Evolutionary conservation across 1,139 yeast species (phyloP).

Genomic region (Hyphopichia fennica): DNA sequence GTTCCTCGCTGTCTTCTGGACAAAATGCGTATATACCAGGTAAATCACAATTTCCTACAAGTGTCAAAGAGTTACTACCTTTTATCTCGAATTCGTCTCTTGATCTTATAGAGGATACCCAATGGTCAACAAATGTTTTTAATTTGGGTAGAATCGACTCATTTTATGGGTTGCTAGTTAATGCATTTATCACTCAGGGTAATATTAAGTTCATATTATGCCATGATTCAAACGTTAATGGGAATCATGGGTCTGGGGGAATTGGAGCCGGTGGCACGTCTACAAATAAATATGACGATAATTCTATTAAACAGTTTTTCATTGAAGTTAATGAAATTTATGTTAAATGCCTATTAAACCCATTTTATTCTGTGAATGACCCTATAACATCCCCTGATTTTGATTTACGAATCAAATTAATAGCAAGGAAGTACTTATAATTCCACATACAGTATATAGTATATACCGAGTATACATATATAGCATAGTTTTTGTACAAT

Average conservation of each 20-base stretch:
- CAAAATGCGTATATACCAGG: conserved; percentile 53
- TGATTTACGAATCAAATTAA: conserved; percentile 67
- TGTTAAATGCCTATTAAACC: conserved; percentile 81
- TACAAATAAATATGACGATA: conserved; percentile 54
- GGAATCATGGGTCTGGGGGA: not conserved
- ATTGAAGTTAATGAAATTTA: conserved; percentile 84
- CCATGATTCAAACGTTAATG: conserved; percentile 50
- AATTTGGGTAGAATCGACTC: conserved; percentile 80
- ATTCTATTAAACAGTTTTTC: conserved; percentile 78
- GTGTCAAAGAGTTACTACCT: conserved; percentile 78
- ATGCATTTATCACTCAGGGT: conserved; percentile 86
- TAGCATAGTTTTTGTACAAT: conserved; percentile 2
- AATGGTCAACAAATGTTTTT: conserved; percentile 69
- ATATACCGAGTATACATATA: not conserved
- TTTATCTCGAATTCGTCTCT: conserved; percentile 85
- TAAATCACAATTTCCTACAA: conserved; percentile 64
- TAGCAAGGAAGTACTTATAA: conserved; percentile 72
- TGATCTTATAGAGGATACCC: conserved; percentile 85
- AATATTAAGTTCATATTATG: conserved; percentile 79
- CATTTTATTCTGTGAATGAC: conserved; percentile 78
- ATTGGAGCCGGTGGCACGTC: conserved; percentile 4
- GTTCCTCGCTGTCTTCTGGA: conserved; percentile 8
- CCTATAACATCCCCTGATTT: conserved; percentile 75
- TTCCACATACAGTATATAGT: conserved; percentile 14
- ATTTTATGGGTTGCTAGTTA: conserved; percentile 77